Base-by-base conservation (phyloP, 2,329 filamentous ascomycete species). In the Cladophialophora carrionii region DNA sequence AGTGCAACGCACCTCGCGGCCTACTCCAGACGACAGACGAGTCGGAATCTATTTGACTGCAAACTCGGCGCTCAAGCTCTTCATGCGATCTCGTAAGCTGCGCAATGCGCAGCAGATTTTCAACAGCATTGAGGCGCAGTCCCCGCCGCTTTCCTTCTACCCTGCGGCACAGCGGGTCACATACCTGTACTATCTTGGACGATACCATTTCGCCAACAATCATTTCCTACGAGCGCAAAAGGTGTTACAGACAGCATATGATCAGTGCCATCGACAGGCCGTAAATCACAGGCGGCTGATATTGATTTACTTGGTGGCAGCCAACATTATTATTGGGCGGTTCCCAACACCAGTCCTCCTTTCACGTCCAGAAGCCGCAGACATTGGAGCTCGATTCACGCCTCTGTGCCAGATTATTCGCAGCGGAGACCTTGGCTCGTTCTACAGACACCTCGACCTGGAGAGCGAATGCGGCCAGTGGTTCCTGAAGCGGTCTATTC, bases 161-260 rank as follows among this genome's bases (percentile, higher is more conserved):
- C 92, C 93, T 2, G 91, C 91, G 24, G 85, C 90, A 5, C 91
- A 98, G 75, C 87, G 92, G 56, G 92, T 96, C 57, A 96, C 92
- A 3, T 98, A 93, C 72, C 87, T 98, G 14, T 97, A 96, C 79
- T 96, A 96, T 75, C 88, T 98, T 5, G 94, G 94, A 20, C 89
- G 92, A 64, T 97, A 94, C 78, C 87, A 93, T 73, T 92, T 96
- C 75, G 87, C 90, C 68, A 93, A 91, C 76, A 90, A 88, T 70
- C 89, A 96, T 74, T 96, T 92, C 76, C 87, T 86, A 67, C 88
- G 90, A 29, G 92, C 93, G 0, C 86, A 89, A 59, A 81, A 87
- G 56, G 91, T 89, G 41, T 81, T 97, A 6, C 86, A 96, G 73
- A 84, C 88, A 29, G 91, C 94, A 2, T 97, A 96, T 76, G 79